Evolutionary conservation across 306 rosid genomes (phyloP).

Genomic region (Vigna nakashimae): DNA sequence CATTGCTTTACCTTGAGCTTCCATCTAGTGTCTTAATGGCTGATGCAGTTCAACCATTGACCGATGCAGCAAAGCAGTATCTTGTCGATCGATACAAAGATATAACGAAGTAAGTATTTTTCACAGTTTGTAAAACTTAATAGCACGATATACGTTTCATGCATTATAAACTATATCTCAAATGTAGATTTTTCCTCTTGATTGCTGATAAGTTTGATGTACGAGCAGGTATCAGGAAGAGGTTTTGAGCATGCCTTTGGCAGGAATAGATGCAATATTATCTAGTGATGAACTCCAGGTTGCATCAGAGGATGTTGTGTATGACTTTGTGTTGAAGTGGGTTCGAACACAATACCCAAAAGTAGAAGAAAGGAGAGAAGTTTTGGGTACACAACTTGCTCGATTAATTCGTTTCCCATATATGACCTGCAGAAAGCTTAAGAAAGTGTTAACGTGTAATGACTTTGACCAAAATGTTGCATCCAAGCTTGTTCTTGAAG

Average conservation of each 20-base stretch:
- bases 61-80: conserved; percentile 90
- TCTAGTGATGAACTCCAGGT: conserved; percentile 88
- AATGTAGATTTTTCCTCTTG: not conserved
- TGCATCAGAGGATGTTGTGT: conserved; percentile 97
- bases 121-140: not conserved
- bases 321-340: conserved; percentile 93
- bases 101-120: conserved; percentile 69
- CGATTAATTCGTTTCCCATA: conserved; percentile 83
- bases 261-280: conserved; percentile 85
- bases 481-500: conserved; percentile 85
- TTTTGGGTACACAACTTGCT: conserved; percentile 71
- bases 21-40: conserved; percentile 93
- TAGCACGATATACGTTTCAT: not conserved
- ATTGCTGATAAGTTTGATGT: conserved; percentile 33
- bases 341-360: conserved; percentile 69
- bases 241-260: conserved; percentile 82
- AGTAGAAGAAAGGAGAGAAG: conserved; percentile 78
- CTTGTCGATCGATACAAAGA: conserved; percentile 88
- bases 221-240: conserved; percentile 79
- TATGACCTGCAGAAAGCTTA: conserved; percentile 91
- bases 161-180: not conserved
- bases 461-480: conserved; percentile 86
- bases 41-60: conserved; percentile 90
- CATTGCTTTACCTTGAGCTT: conserved; percentile 92
- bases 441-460: conserved; percentile 80